Evolutionary conservation across 73 alveolate genomes (phyloP).

Genomic region (Durusdinium trenchii): DNA sequence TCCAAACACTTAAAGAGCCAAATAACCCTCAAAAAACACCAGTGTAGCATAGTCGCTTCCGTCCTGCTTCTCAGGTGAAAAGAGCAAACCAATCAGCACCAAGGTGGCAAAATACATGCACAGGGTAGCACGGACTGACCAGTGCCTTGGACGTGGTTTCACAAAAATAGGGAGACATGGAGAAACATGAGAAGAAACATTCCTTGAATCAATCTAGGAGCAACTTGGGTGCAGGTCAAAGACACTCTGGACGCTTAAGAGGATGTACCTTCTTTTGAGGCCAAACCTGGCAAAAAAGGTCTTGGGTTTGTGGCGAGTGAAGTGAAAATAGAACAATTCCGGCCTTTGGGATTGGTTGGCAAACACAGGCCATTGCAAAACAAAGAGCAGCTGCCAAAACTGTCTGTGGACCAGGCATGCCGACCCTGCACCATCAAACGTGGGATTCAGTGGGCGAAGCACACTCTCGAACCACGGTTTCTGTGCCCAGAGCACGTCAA

Average conservation of each 20-base stretch:
- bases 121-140: constrained; percentile 80
- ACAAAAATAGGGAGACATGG: too few relatives aligned
- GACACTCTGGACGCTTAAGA: constrained; percentile 15
- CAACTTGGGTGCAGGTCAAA: background rate
- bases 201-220: too few relatives aligned
- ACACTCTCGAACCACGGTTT: too few relatives aligned
- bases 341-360: constrained; percentile 39
- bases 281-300: constrained; percentile 35
- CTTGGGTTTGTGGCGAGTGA: background rate
- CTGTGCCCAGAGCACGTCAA: too few relatives aligned
- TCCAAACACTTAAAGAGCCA: background rate
- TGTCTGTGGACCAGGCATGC: constrained; percentile 91
- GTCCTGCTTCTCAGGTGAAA: constrained; percentile 93
- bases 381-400: constrained; percentile 43
- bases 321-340: background rate
- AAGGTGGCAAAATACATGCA: constrained; percentile 34
- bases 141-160: too few relatives aligned
- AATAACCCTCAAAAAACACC: background rate
- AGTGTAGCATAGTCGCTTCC: background rate
- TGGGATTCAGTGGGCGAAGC: background rate
- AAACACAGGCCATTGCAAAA: background rate
- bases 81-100: constrained; percentile 45
- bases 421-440: constrained; percentile 18
- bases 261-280: constrained; percentile 46
- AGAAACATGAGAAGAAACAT: too few relatives aligned